Evolutionary conservation across 2,329 filamentous ascomycete species (phyloP), one percentile per base, ranked within the genome.

Genomic region (Diaporthe humulicola): DNA sequence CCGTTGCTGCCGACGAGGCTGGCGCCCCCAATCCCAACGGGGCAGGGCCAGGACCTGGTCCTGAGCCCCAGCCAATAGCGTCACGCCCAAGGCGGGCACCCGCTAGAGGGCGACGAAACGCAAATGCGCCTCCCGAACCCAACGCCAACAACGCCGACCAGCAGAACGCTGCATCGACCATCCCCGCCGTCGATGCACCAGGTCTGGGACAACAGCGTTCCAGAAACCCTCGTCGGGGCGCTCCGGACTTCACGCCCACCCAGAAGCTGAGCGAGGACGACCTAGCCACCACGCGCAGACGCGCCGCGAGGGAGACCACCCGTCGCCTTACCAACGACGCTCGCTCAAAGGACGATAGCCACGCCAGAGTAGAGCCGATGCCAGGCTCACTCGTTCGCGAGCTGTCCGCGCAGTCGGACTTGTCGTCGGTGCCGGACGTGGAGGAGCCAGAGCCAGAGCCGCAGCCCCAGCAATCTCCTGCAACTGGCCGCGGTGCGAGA

Each of bases 401-500:
- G 45, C 56, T 30, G 36, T 72, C 75, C 52, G 25, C 50, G 3
- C 73, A 70, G 28, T 76, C 74, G n/a, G 61, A 71, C 74, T 15
- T 74, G 19, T 75, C 76, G 30, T 75, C 74, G 42, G 73, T 75
- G 22, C 72, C 75, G 56, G 77, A 79, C 30, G 75, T 78, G 52
- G 77, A 78, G 64, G 78, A 66, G 38, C 50, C 38, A 1, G 74
- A 76, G 38, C 66, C 50, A 10, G 58, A 71, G 56, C 66, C 69
- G 17, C 50, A 73, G 56, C 45, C 70, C 25, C 25, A 25, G 15
- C 61, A 54, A 25, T 2, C 54, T 56, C 45, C 56, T 52, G 56
- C 69, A n/a, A 54, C 64, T 42, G 50, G 48, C 25, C 71, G 74
- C 30, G 58, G 80, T 76, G 84, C 81, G 64, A 84, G 88, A 67